These are phyloP conservation scores for Tulasnella sp. DNA, from an alignment of 768 basidiomycete species.

Conservation along the genomic window DNA sequence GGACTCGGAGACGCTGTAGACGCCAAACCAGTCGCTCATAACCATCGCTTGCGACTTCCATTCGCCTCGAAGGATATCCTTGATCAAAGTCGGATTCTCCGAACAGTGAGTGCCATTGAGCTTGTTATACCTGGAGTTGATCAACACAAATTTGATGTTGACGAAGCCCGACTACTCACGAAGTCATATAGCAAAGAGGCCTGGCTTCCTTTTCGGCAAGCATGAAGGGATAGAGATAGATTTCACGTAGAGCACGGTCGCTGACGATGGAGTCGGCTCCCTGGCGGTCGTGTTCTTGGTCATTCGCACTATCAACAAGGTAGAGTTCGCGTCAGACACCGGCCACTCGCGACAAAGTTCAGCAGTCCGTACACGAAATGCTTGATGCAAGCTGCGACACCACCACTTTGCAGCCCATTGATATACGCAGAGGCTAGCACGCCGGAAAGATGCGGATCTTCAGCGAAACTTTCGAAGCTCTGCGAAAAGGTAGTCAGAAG, in stretches of 20 bases:
- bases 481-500: not conserved
- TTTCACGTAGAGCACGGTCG: constrained; percentile 54
- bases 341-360: not conserved
- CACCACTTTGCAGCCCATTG: constrained; percentile 53
- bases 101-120: constrained; percentile 37
- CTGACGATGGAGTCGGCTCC: constrained; percentile 53
- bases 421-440: constrained; percentile 57
- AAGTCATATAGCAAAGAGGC: constrained; percentile 50
- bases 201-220: constrained; percentile 35
- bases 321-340: not conserved
- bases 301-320: constrained; percentile 34
- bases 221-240: constrained; percentile 64
- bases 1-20: constrained; percentile 32
- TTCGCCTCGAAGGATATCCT: constrained; percentile 47
- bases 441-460: constrained; percentile 65
- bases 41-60: constrained; percentile 50
- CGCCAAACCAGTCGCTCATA: constrained; percentile 49
- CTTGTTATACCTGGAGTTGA: constrained; percentile 36
- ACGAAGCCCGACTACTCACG: constrained; percentile 29
- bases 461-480: constrained; percentile 27
- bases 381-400: constrained; percentile 59
- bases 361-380: constrained; percentile 35
- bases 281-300: constrained; percentile 59
- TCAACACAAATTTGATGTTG: too few species aligned
- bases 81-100: constrained; percentile 39